Percentiles rank a stretch among this genome's conserved stretches.
These are phyloP conservation scores for Tuber magnatum DNA, from an alignment of 495 filamentous ascomycete genomes.

Conservation along the genomic window DNA sequence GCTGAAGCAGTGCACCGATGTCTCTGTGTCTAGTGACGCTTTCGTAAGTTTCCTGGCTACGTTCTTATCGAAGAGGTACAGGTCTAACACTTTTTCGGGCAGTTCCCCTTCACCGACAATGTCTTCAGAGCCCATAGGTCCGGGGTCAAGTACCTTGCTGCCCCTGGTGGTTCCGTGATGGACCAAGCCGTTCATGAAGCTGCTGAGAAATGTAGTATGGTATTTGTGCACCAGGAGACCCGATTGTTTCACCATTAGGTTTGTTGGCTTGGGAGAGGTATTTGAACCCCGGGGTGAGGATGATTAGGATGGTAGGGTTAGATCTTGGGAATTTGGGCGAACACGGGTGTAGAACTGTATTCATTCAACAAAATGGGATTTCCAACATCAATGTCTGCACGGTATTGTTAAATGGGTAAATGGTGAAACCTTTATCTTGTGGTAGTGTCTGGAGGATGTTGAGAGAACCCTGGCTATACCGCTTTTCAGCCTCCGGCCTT, in stretches of 20 bases:
- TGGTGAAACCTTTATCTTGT: background rate
- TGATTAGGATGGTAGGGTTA: background rate
- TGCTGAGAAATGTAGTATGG: constrained; percentile 85
- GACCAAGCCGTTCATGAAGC: constrained; percentile 80
- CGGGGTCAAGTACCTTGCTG: constrained; percentile 91
- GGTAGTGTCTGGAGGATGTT: background rate
- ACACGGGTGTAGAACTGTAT: background rate
- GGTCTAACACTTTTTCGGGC: background rate
- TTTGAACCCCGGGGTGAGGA: background rate
- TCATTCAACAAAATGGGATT: constrained; percentile 2
- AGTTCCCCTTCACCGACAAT: constrained; percentile 99
- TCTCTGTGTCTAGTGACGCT: constrained; percentile 84
- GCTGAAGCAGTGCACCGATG: constrained; percentile 69
- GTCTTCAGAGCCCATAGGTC: constrained; percentile 82
- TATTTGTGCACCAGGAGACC: constrained; percentile 80
- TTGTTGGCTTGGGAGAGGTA: background rate
- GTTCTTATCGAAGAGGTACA: background rate
- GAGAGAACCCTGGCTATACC: background rate
- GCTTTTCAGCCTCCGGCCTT: too few species aligned
- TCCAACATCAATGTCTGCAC: background rate
- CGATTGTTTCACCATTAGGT: constrained; percentile 68
- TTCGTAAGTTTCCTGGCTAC: constrained; percentile 59
- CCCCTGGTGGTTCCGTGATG: constrained; percentile 88
- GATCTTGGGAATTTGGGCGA: background rate
- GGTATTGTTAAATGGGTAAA: background rate